A percentile compares a stretch with the other conserved stretches of the same genome.
These are phyloP conservation scores for Acer campestre DNA, from an alignment of 345 rosid species.

Conservation along the genomic window DNA sequence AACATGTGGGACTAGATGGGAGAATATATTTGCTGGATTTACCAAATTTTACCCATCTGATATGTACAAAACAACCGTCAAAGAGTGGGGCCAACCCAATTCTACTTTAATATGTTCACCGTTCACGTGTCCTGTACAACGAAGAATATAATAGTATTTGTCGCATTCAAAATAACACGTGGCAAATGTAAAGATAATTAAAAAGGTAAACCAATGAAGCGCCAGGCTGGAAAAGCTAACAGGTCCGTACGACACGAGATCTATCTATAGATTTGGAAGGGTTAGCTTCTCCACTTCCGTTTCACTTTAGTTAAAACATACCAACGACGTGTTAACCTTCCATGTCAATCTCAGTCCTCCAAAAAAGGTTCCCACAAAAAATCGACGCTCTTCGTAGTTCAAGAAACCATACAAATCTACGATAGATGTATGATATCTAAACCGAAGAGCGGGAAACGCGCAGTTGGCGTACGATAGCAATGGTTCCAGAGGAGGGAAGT, in stretches of 20 bases:
- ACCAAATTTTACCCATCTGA: background rate
- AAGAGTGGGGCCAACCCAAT: background rate
- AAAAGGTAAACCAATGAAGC: too few species aligned
- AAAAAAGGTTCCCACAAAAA: background rate
- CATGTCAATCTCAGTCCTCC: background rate
- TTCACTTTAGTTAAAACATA: background rate
- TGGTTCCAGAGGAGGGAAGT: background rate
- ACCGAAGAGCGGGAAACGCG: background rate
- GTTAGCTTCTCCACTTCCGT: background rate
- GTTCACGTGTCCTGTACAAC: background rate
- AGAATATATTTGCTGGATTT: constrained; percentile 3
- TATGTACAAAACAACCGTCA: background rate
- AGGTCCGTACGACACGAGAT: constrained; percentile 12
- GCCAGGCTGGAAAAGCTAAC: constrained; percentile 14
- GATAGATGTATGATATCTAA: background rate
- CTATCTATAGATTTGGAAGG: constrained; percentile 15
- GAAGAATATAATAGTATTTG: background rate
- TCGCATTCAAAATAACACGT: background rate
- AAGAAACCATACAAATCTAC: background rate
- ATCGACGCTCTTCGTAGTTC: too few species aligned
- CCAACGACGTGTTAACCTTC: background rate
- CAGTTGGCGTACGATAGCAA: background rate
- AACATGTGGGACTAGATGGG: too few species aligned
- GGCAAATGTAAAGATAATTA: background rate
- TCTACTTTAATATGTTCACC: background rate